A percentile compares a stretch with the other conserved stretches of the same genome.
Conservation (phyloP, 73 alveolate genomes). For the Paramecium tetraurelia region DNA sequence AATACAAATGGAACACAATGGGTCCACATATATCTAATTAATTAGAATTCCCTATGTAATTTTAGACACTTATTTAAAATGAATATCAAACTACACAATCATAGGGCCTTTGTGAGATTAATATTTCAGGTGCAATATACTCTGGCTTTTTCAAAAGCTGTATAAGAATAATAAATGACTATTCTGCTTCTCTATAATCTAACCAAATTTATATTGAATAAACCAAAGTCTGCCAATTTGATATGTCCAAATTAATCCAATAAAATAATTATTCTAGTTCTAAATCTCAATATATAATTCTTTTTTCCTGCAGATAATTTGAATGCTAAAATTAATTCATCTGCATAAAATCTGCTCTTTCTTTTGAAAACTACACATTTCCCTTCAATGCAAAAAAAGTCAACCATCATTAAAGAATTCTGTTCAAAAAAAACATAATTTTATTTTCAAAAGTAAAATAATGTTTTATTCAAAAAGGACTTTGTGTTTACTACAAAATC, state of each 20-base stretch:
- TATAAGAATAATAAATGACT: slow-evolving; percentile 57
- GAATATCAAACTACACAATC: slow-evolving; percentile 77
- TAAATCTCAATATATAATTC: slow-evolving; percentile 86
- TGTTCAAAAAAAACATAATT: not conserved
- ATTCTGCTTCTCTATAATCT: not conserved
- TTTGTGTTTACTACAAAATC: not conserved
- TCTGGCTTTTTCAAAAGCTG: slow-evolving; percentile 83
- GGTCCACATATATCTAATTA: slow-evolving; percentile 72
- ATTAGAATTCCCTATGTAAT: slow-evolving; percentile 63
- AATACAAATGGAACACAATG: slow-evolving; percentile 56
- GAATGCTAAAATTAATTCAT: slow-evolving; percentile 83
- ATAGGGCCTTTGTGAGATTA: slow-evolving; percentile 67
- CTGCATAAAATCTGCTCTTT: slow-evolving; percentile 81
- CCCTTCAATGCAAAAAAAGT: slow-evolving; percentile 80
- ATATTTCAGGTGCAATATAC: slow-evolving; percentile 80
- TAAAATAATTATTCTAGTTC: slow-evolving; percentile 93
- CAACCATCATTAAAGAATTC: slow-evolving; percentile 80
- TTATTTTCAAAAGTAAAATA: slow-evolving; percentile 11
- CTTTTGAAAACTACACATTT: slow-evolving; percentile 78
- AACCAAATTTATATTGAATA: slow-evolving; percentile 69
- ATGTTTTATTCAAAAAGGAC: slow-evolving; percentile 39
- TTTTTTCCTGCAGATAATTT: slow-evolving; percentile 81
- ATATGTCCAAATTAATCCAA: slow-evolving; percentile 89
- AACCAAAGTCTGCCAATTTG: slow-evolving; percentile 94
- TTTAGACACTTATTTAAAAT: not conserved